Evolutionary conservation across 371 early-diverging fungal genomes (phyloP).

Genomic region (Coemansia sp.): DNA sequence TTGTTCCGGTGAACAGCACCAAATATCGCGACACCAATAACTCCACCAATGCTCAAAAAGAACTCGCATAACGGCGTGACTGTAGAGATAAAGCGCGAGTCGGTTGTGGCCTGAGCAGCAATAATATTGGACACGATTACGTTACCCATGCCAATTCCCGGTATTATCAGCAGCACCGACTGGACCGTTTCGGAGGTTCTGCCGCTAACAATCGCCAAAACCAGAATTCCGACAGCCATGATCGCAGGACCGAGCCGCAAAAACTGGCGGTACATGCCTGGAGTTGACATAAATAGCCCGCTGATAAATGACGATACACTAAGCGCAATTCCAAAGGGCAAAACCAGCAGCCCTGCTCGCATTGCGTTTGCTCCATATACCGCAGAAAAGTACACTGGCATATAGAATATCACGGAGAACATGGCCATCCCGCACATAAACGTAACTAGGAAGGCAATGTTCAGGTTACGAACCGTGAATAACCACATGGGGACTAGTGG

Average conservation of each 20-base stretch:
- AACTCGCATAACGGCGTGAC: slow-evolving; percentile 52
- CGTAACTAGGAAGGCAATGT: slow-evolving; percentile 53
- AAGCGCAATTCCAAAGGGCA: slow-evolving; percentile 46
- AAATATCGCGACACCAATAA: slow-evolving; percentile 65
- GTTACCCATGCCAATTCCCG: slow-evolving; percentile 64
- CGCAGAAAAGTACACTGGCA: slow-evolving; percentile 79
- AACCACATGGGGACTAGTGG: slow-evolving; percentile 61
- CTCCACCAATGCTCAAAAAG: slow-evolving; percentile 66
- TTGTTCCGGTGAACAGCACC: slow-evolving; percentile 48
- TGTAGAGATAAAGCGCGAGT: slow-evolving; percentile 48
- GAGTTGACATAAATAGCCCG: slow-evolving; percentile 40
- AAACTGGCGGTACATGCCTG: slow-evolving; percentile 25
- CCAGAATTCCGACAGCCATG: slow-evolving; percentile 33
- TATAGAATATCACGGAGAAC: slow-evolving; percentile 59
- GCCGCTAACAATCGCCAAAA: slow-evolving; percentile 54
- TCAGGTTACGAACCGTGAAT: slow-evolving; percentile 53
- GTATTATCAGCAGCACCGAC: slow-evolving; percentile 53
- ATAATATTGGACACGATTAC: slow-evolving; percentile 64
- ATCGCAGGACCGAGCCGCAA: slow-evolving; percentile 36
- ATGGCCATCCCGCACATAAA: slow-evolving; percentile 59
- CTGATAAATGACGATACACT: slow-evolving; percentile 46
- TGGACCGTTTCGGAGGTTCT: slow-evolving; percentile 46
- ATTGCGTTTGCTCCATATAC: slow-evolving; percentile 61
- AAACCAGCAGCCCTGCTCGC: slow-evolving; percentile 55
- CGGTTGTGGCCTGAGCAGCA: slow-evolving; percentile 59